phyloP scores from a whole-genome alignment of 352 stramenopile genomes.

The Globisporangium mamillatum region DNA sequence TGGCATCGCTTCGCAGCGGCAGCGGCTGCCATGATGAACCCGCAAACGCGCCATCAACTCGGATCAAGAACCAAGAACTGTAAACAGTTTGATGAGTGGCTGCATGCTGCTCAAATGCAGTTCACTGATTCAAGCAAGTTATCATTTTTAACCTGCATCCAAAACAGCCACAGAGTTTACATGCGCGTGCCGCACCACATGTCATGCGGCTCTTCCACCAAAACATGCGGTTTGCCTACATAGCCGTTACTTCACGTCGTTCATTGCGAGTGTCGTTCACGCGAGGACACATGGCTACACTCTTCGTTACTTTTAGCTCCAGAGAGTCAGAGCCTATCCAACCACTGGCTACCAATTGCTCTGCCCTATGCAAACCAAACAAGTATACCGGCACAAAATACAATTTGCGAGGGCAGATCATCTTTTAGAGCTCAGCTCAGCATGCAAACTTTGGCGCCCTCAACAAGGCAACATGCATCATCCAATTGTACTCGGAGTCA shows the following conservation, averaged over 20 bases:
- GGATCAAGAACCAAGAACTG: not conserved
- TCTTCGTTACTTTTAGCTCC: not conserved
- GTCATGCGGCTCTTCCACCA: not conserved
- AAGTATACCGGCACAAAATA: not conserved
- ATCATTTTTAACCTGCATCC: not conserved
- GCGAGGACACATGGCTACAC: slow-evolving; percentile 5
- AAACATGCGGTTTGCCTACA: not conserved
- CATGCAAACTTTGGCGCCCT: not conserved
- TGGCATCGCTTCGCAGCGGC: not conserved
- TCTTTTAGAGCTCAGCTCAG: not conserved
- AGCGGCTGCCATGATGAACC: not conserved
- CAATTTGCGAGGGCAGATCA: not conserved
- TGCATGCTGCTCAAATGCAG: not conserved
- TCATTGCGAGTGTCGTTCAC: not conserved
- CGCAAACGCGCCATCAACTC: not conserved
- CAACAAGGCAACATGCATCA: not conserved
- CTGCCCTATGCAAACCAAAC: not conserved
- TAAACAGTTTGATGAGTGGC: not conserved
- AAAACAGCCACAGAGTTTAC: not conserved
- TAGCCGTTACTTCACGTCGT: not conserved
- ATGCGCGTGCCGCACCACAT: not conserved
- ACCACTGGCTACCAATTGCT: not conserved
- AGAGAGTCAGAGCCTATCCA: not conserved
- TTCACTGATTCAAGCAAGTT: slow-evolving; percentile 3
- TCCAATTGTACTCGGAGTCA: not conserved